Percentiles rank a stretch among this genome's conserved stretches.
These are phyloP conservation scores for Starmerella powellii DNA, from an alignment of 805 yeast species.

Conservation along the genomic window DNA sequence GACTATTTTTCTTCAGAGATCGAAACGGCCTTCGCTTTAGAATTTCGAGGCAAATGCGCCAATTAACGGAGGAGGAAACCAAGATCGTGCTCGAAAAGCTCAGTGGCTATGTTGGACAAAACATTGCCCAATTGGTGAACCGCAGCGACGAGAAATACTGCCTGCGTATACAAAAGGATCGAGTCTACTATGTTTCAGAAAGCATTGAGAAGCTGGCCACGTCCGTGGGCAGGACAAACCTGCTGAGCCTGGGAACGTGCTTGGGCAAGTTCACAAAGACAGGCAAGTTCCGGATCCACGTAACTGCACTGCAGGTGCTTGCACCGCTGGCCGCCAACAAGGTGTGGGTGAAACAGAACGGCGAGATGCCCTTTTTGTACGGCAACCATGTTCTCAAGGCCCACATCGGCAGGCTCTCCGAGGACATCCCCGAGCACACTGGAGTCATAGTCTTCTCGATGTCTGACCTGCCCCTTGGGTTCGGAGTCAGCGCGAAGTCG, in stretches of 20 bases:
- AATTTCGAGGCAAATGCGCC: too few relatives aligned
- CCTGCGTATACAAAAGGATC: constrained; percentile 86
- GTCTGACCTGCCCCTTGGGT: constrained; percentile 87
- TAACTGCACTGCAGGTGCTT: constrained; percentile 74
- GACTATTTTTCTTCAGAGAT: too few relatives aligned
- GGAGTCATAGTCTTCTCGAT: constrained; percentile 86
- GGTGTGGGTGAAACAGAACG: constrained; percentile 92
- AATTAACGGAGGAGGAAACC: constrained; percentile 92
- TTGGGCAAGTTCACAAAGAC: constrained; percentile 95
- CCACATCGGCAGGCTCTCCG: constrained; percentile 91
- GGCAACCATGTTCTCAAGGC: constrained; percentile 96
- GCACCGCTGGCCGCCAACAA: constrained; percentile 85
- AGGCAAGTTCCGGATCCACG: constrained; percentile 88
- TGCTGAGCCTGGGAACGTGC: constrained; percentile 89
- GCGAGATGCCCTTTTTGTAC: constrained; percentile 96
- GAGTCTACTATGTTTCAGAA: constrained; percentile 84
- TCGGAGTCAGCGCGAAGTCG: constrained; percentile 87
- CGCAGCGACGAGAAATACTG: constrained; percentile 79
- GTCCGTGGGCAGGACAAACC: constrained; percentile 71
- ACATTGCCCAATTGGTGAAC: constrained; percentile 76
- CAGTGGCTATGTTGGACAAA: constrained; percentile 94
- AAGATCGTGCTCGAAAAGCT: constrained; percentile 90
- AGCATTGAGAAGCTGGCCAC: constrained; percentile 77
- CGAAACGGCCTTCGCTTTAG: too few relatives aligned
- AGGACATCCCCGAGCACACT: constrained; percentile 95